Base-by-base conservation (phyloP, 225 moss, liverwort and hornwort genomes). In the Physcomitrellopsis africana region DNA sequence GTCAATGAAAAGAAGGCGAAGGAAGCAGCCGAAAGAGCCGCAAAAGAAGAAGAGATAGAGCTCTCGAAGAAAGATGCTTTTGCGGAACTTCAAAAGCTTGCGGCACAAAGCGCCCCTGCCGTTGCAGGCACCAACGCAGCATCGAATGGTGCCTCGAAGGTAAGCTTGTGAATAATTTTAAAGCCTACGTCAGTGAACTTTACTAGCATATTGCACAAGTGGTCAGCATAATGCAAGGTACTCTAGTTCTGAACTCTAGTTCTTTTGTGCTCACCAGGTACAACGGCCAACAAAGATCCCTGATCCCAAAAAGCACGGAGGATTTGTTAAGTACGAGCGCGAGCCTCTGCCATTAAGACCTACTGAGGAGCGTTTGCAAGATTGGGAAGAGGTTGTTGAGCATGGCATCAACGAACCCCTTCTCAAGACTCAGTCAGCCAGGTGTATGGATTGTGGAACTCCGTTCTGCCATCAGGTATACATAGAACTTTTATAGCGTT, bases 401-500 rank as follows among this genome's bases (percentile, higher is more conserved):
- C 73, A 82, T 71, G 80, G 77, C 8, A 37, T 75, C 12, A 80
- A 81, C 60, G 82, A 85, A 47, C 71, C 79, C 22, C 91, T 95
- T 37, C 82, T 95, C n/a, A 96, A 90, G 59, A 93, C 91, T 22
- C 94, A 95, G 70, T 85, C 91, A 9, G 89, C 91, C 61, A 86
- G 91, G 55, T 95, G 95, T 66, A 95, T 95, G 95, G 91, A 95
- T 71, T 95, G 95, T 69, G 95, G 95, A 59, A 92, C 95, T 68
- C 95, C 95, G 9, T 92, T 95, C 26, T 92, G 92, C 75, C 92
- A 89, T 29, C 92, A 95, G 92, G 94, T 94, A 56, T 62, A 5
- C 22, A 58, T 45, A 53, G 43, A 32, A 42, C n/a, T 22, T 29
- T 8, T 49, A 5, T 11, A 15, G 2, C 15, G 1, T 15, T 49